A percentile compares a stretch with the other conserved stretches of the same genome.
Evolutionary conservation across 2,329 filamentous ascomycete species (phyloP).

Genomic region (Blastomyces percursus): DNA sequence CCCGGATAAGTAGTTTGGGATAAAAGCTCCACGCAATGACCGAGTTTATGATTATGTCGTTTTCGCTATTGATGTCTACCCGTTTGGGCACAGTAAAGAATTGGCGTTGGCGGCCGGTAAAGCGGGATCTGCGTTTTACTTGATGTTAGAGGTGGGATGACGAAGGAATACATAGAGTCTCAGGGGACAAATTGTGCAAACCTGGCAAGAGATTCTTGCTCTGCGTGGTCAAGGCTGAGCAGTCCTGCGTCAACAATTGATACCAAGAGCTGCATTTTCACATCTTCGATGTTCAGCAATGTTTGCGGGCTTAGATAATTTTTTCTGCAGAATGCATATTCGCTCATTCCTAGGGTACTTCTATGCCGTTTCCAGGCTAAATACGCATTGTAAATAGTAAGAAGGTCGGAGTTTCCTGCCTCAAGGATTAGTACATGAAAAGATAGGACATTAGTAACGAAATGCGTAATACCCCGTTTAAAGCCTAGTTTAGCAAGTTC

Average conservation of each 20-base stretch:
- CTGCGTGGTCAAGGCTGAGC: conserved; percentile 60
- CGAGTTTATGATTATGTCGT: conserved; percentile 66
- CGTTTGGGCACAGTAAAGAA: conserved; percentile 76
- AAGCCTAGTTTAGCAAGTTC: conserved; percentile 70
- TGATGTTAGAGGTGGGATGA: conserved; percentile 7
- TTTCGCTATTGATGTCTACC: conserved; percentile 64
- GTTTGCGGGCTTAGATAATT: conserved; percentile 88
- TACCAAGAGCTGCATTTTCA: conserved; percentile 82
- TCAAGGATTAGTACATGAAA: background rate
- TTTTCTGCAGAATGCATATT: conserved; percentile 86
- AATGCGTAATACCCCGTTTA: conserved; percentile 46
- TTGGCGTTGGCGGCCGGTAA: conserved; percentile 53
- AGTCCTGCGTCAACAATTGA: conserved; percentile 80
- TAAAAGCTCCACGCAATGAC: conserved; percentile 94
- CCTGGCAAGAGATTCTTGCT: conserved; percentile 57
- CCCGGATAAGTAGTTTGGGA: conserved; percentile 75
- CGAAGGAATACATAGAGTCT: background rate
- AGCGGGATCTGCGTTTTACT: conserved; percentile 41
- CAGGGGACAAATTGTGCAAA: conserved; percentile 23
- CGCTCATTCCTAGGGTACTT: conserved; percentile 56
- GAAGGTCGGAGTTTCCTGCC: conserved; percentile 70
- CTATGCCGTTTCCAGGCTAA: conserved; percentile 76
- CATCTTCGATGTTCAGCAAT: conserved; percentile 81
- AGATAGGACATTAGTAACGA: background rate
- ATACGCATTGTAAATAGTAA: conserved; percentile 93